Base-by-base conservation (phyloP, 192 early-diverging fungal species). In the Gonapodya prolifera region DNA sequence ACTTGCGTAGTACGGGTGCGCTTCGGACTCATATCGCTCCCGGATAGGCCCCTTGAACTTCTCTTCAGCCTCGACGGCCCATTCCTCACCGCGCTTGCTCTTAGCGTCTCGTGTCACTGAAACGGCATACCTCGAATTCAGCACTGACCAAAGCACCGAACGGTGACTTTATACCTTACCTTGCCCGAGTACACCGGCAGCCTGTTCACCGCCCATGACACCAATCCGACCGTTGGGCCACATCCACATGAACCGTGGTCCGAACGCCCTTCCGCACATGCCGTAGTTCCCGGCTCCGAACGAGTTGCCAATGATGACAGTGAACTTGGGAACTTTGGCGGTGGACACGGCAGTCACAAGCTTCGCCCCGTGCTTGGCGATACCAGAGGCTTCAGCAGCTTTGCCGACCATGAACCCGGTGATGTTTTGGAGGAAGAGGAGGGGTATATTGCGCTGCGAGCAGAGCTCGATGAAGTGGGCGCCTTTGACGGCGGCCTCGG, bases 171-270 rank as follows among this genome's bases (percentile, higher is more conserved):
- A n/a, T n/a, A n/a, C n/a, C n/a, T n/a, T n/a, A n/a, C n/a, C n/a
- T 77, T 94, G 93, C 2, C 95, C 90, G 70, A 98, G 84, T 28
- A 98, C 96, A 45, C 90, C 91, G 16, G 96, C 94, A 32, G 94
- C 93, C 84, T 98, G 95, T 82, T 97, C 95, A 70, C 96, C 96
- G 78, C 96, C 96, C 96, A 98, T 98, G 13, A 98, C 96, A 34
- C 92, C 93, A 78, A 98, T 95, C 30, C 96, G 87, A 31, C 94
- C 89, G 78, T 87, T 88, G 75, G 96, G 96, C 94, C 94, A 98
- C 87, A 93, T 93, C 95, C 94, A 98, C 78, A 98, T 85, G 89
- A 98, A 97, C 30, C 96, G 82, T 17, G 96, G 96, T 35, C 88
- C 84, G 86, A 94, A 97, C 0, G 96, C 95, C 74, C 96, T 84